Percentiles rank a stretch among this genome's conserved stretches.
Evolutionary conservation across 164 flowering plant species (phyloP).

Genomic region (Litsea cubeba): DNA sequence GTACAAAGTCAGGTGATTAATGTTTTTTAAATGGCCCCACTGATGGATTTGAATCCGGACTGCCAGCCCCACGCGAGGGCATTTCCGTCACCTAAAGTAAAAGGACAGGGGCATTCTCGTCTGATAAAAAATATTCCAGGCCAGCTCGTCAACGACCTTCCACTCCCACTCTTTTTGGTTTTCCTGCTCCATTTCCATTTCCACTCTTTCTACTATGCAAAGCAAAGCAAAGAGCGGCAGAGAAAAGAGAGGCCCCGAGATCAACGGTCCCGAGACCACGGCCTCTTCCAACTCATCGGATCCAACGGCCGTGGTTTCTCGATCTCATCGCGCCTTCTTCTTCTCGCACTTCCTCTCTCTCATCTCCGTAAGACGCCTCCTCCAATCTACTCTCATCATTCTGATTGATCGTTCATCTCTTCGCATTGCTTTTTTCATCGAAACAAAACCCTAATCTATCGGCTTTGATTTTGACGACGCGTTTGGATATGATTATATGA

Average conservation of each 20-base stretch:
- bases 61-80: neutral
- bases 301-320: slow-evolving; percentile 2
- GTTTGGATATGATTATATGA: neutral
- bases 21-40: no score
- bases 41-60: no score
- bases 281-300: neutral
- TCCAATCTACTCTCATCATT: neutral
- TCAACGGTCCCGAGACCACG: neutral
- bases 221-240: neutral
- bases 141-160: neutral
- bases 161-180: slow-evolving; percentile 33
- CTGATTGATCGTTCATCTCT: neutral
- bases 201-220: neutral
- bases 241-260: neutral
- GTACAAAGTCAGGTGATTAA: no score
- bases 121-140: no score
- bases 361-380: neutral
- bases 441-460: neutral
- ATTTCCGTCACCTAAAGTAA: neutral
- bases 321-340: neutral
- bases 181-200: slow-evolving; percentile 71
- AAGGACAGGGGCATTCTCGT: neutral
- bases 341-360: neutral
- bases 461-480: neutral
- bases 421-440: neutral